phyloP scores from a whole-genome alignment of 2,329 filamentous ascomycete genomes.

The Colletotrichum godetiae region DNA sequence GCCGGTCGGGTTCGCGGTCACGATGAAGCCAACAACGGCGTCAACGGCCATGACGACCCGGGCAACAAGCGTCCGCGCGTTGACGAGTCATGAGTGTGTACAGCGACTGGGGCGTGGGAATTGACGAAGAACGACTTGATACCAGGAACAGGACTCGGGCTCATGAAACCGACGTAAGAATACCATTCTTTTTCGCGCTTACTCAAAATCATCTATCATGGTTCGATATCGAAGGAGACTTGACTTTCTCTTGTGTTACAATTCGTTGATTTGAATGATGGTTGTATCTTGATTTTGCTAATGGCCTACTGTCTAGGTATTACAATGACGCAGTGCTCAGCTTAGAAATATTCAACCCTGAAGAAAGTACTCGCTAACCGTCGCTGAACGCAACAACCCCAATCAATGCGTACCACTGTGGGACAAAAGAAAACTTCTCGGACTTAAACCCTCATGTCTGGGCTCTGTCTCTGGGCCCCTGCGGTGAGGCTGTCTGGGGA shows the following conservation, averaged over 20 bases:
- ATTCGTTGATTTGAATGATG: neutral
- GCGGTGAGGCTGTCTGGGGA: conserved; percentile 50
- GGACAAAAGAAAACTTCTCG: conserved; percentile 23
- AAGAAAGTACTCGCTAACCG: neutral
- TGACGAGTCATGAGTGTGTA: conserved; percentile 41
- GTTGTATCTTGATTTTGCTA: conserved; percentile 7
- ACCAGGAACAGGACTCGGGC: conserved; percentile 15
- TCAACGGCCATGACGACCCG: conserved; percentile 54
- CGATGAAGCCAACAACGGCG: conserved; percentile 63
- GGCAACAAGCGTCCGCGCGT: conserved; percentile 62
- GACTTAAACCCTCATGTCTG: conserved; percentile 43
- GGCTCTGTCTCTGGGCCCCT: neutral
- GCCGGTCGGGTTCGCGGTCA: conserved; percentile 67
- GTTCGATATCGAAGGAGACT: neutral
- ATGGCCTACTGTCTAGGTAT: conserved; percentile 6
- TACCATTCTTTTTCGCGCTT: neutral
- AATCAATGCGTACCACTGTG: neutral
- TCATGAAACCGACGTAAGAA: conserved; percentile 15
- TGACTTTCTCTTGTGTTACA: neutral
- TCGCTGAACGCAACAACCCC: neutral
- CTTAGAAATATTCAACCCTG: neutral
- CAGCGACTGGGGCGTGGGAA: too few species aligned
- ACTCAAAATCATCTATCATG: neutral
- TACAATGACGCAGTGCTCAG: conserved; percentile 15
- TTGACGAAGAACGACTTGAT: conserved; percentile 27